Evolutionary conservation across 106 monocot species (phyloP), one percentile per base, ranked within the genome.

Genomic region (Acorus calamus): DNA sequence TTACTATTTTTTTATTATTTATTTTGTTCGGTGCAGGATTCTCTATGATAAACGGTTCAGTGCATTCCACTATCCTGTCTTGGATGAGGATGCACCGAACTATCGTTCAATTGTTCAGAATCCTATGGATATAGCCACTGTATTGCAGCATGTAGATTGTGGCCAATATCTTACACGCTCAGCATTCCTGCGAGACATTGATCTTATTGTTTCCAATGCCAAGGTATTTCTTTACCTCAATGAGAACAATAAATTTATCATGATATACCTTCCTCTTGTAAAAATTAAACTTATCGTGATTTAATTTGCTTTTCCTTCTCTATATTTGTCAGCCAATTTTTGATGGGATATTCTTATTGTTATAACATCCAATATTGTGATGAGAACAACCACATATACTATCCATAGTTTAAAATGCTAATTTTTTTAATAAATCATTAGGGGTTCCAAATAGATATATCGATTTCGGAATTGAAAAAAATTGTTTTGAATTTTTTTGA

Each of bases 51-150:
- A 99, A 55, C 70, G 87, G 14, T 99, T 99, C 67, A 80, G 55
- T 54, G 74, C n/a, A 59, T 99, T 99, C 52, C 98, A 99, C 70
- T 99, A 81, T 70, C 91, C 92, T 53, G 98, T 92, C 42, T 70
- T 71, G 6, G 92, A 88, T 64, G 92, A 99, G 64, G 98, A 92
- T 80, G 92, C 79, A 10, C 92, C 98, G 5, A 86, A 98, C 47
- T 98, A 98, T 71, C 80, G 71, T 69, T 74, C 91, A 28, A 74
- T 98, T 53, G 72, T 98, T 68, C 92, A 85, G 47, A 98, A 88
- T 54, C 98, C 98, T 7, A 98, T 98, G 78, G 98, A 98, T 81
- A 66, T 98, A 70, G 92, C 98, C 53, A 92, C 98, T 64, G 49
- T 98, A 13, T 78, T 98, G 76, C 91, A 98, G 65, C 85, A 56